These are phyloP conservation scores for Fusarium sambucinum DNA, from an alignment of 2,329 filamentous ascomycete species.

Conservation along the genomic window DNA sequence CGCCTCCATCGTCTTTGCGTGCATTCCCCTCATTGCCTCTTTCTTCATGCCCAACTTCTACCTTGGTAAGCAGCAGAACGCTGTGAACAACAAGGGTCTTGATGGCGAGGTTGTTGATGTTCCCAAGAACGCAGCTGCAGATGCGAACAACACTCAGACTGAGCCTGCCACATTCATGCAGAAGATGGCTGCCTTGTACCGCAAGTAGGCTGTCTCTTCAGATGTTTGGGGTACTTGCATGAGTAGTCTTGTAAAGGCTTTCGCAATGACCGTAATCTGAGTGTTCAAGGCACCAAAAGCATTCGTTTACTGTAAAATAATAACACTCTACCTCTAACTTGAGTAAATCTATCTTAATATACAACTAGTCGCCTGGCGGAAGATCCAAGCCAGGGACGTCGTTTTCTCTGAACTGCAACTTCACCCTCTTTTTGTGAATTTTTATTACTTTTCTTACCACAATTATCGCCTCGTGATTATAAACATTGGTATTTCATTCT, in stretches of 20 bases:
- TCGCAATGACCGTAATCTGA: rapidly evolving
- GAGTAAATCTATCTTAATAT: not conserved
- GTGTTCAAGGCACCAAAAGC: rapidly evolving
- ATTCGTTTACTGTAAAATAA: not conserved
- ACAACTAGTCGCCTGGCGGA: not conserved
- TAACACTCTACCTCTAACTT: too few species aligned
- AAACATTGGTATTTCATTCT: too few species aligned
- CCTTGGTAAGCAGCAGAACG: conserved; percentile 53
- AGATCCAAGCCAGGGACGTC: not conserved
- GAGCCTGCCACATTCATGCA: conserved; percentile 15
- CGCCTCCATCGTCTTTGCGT: conserved; percentile 48
- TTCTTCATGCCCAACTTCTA: conserved; percentile 59
- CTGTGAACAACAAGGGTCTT: conserved; percentile 51
- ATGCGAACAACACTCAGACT: not conserved
- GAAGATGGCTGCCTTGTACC: conserved; percentile 24
- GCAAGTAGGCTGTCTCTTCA: not conserved
- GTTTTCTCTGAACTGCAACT: not conserved
- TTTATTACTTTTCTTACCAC: too few species aligned
- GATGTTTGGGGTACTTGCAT: rapidly evolving
- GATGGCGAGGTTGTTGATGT: conserved; percentile 48
- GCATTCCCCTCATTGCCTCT: conserved; percentile 51
- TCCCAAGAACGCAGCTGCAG: conserved; percentile 15
- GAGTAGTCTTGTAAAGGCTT: rapidly evolving
- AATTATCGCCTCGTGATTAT: too few species aligned
- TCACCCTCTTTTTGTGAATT: not conserved